Evolutionary conservation across 371 early-diverging fungal species (phyloP).

Genomic region (Synchytrium microbalum): DNA sequence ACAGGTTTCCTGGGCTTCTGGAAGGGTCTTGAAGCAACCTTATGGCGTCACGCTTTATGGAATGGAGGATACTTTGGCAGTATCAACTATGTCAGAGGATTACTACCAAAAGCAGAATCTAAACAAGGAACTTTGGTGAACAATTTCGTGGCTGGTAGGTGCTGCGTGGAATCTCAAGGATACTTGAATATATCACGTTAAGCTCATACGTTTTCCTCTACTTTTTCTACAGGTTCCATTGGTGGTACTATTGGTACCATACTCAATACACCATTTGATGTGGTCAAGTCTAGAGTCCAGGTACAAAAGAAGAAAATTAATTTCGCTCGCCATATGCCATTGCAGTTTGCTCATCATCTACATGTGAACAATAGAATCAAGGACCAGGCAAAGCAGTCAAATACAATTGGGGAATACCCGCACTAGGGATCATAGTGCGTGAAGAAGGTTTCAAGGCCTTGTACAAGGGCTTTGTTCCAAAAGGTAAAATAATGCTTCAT

Average conservation of each 20-base stretch:
- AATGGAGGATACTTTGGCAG: slow-evolving; percentile 66
- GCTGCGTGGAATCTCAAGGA: neutral
- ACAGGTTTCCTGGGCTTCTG: slow-evolving; percentile 71
- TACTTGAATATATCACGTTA: no score
- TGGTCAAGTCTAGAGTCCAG: slow-evolving; percentile 95
- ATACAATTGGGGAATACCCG: slow-evolving; percentile 86
- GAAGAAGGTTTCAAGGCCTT: slow-evolving; percentile 89
- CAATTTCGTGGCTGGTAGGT: slow-evolving; percentile 84
- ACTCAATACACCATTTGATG: slow-evolving; percentile 94
- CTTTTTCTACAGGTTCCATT: slow-evolving; percentile 45
- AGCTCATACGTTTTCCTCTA: no score
- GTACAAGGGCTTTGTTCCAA: slow-evolving; percentile 63
- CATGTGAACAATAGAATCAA: neutral
- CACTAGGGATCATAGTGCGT: slow-evolving; percentile 70
- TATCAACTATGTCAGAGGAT: slow-evolving; percentile 53
- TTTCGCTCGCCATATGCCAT: neutral
- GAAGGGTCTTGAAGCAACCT: slow-evolving; percentile 89
- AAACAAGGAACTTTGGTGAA: slow-evolving; percentile 67
- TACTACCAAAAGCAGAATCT: slow-evolving; percentile 74
- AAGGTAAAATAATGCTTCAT: neutral
- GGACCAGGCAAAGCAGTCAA: slow-evolving; percentile 38
- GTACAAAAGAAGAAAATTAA: slow-evolving; percentile 39
- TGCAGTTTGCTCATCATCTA: neutral
- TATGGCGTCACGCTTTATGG: slow-evolving; percentile 94
- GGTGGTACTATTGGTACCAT: slow-evolving; percentile 94